A percentile compares a stretch with the other conserved stretches of the same genome.
Evolutionary conservation across 2,329 filamentous ascomycete species (phyloP).

Genomic region (Epichloe bromicola): DNA sequence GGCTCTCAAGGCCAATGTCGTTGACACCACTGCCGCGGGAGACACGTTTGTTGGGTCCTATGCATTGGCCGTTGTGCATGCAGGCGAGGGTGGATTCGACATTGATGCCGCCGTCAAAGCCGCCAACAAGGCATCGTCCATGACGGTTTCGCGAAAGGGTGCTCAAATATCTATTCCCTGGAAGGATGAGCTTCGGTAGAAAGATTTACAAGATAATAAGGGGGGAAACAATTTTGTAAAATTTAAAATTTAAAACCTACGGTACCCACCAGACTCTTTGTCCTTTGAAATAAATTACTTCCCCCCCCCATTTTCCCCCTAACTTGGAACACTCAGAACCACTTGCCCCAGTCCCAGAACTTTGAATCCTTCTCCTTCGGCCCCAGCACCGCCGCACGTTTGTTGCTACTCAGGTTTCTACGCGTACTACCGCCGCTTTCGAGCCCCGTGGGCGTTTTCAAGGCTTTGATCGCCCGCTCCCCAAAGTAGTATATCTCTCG

Average conservation of each 20-base stretch:
- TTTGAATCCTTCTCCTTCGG: constrained; percentile 14
- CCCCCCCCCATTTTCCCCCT: background rate
- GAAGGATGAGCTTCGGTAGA: constrained; percentile 27
- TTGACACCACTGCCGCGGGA: constrained; percentile 88
- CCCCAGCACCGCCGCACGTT: background rate
- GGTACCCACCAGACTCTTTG: background rate
- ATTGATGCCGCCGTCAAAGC: constrained; percentile 44
- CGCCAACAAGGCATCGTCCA: constrained; percentile 33
- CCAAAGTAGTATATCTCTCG: constrained; percentile 6
- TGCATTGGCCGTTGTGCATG: constrained; percentile 54
- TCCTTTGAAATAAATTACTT: background rate
- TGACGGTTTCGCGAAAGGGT: constrained; percentile 29
- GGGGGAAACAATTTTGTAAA: constrained; percentile 7
- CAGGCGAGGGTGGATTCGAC: constrained; percentile 27
- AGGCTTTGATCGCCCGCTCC: constrained; percentile 3
- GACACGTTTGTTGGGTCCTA: constrained; percentile 92
- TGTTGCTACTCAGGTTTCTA: background rate
- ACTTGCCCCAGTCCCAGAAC: constrained; percentile 13
- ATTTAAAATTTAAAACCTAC: background rate
- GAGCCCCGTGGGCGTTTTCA: background rate
- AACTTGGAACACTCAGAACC: constrained; percentile 14
- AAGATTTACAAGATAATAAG: constrained; percentile 2
- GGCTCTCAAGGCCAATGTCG: constrained; percentile 59
- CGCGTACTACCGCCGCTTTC: background rate
- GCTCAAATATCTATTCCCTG: constrained; percentile 31